A percentile compares a stretch with the other conserved stretches of the same genome.
These are phyloP conservation scores for Craterostigma plantagineum DNA, from an alignment of 257 asterid genomes.

Conservation along the genomic window DNA sequence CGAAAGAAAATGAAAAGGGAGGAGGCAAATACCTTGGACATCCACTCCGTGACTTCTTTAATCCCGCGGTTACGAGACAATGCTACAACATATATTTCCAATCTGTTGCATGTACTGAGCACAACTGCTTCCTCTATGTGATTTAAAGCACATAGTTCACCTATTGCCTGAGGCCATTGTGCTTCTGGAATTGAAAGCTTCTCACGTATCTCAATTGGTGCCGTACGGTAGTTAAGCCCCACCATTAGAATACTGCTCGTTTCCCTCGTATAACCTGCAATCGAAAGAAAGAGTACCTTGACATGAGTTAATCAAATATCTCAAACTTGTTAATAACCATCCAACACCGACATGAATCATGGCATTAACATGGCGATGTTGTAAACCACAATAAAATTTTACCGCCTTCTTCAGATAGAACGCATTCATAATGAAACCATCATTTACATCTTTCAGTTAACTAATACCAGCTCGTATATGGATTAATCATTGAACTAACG, in stretches of 20 bases:
- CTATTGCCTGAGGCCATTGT: constrained; percentile 66
- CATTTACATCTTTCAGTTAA: no score
- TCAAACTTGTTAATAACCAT: no score
- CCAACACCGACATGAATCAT: no score
- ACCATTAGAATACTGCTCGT: constrained; percentile 59
- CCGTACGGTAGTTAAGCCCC: constrained; percentile 63
- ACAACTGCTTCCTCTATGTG: constrained; percentile 96
- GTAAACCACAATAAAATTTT: no score
- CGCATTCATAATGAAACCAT: no score
- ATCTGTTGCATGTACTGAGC: constrained; percentile 82
- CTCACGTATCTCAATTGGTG: constrained; percentile 89
- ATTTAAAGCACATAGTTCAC: constrained; percentile 51
- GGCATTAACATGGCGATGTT: no score
- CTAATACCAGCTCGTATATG: no score
- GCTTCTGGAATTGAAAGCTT: constrained; percentile 87
- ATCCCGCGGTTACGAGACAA: constrained; percentile 70
- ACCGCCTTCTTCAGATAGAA: no score
- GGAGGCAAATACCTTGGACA: constrained; percentile 71
- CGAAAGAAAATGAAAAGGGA: background rate
- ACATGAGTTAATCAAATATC: no score
- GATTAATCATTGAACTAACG: no score
- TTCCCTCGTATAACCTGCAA: constrained; percentile 69
- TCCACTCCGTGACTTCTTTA: constrained; percentile 93
- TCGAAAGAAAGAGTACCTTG: constrained; percentile 4
- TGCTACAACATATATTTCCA: constrained; percentile 77